Base-by-base conservation (phyloP, 805 yeast genomes). In the Monosporozyma yasuniensis region DNA sequence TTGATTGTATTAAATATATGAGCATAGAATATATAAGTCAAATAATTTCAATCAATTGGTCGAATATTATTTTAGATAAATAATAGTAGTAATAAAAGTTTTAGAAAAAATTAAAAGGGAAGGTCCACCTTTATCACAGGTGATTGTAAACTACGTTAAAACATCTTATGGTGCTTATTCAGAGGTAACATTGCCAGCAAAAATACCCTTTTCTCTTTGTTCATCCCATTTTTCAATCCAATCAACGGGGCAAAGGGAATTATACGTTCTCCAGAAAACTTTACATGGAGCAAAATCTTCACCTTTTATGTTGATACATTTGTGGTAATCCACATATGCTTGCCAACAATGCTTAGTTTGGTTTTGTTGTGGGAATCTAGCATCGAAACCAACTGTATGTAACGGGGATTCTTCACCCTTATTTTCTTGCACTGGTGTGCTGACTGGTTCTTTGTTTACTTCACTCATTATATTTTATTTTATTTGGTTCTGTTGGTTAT, bases 311-410 rank as follows among this genome's bases (percentile, higher is more conserved):
- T 83, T 85, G 69, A 93, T 81, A 78, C 99, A 93, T 73, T 89
- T 90, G 84, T 86, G 93, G 82, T 91, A 93, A 74, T 93, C 99
- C 65, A 93, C 88, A 76, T 91, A 93, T 61, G 91, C 79, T 77
- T 91, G 97, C 83, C 91, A 95, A 79, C 98, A 93, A 79, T 91
- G 96, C 76, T 85, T 89, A 65, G 97, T 87, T 75, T 91, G 99
- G 82, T 91, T 91, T 72, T 83, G 90, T 78, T 88, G 81, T 60
- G 99, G 98, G 82, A 90, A 90, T 72, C 96, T 84, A 65, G 95
- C 84, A 72, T 87, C 95, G 75, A 85, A 85, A 54, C 84, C 85
- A 65, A 80, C 83, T 51, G 84, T 81, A 61, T 73, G 78, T 59
- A 79, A 68, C 60, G 77, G 77, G 60, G 72, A 63, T 51, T 67